phyloP scores from a whole-genome alignment of 306 rosid genomes.

The Neltuma alba region DNA sequence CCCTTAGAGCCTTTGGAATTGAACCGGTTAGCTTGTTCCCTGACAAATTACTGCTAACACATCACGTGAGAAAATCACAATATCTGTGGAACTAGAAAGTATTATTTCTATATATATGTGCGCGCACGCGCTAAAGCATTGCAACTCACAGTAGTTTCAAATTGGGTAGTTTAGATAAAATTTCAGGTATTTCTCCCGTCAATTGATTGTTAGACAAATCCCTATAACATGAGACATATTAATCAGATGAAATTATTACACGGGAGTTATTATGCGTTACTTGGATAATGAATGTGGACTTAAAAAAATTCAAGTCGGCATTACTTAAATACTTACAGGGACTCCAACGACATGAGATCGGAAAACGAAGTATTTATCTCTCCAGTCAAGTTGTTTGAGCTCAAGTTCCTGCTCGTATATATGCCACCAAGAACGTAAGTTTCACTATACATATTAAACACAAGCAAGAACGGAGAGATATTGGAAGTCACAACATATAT shows the following conservation, averaged over 20 bases:
- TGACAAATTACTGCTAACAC: conserved; percentile 9
- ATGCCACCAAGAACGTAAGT: background rate
- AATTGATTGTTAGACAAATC: background rate
- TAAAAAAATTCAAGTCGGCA: background rate
- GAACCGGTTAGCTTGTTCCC: background rate
- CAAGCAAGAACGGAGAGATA: background rate
- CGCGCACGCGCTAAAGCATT: background rate
- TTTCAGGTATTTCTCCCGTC: background rate
- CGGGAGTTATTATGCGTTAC: background rate
- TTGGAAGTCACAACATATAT: background rate
- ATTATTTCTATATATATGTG: background rate
- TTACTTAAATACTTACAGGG: conserved; percentile 32
- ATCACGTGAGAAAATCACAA: background rate
- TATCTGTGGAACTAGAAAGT: background rate
- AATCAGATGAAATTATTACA: background rate
- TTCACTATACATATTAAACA: background rate
- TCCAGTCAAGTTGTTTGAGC: conserved; percentile 33
- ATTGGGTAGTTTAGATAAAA: background rate
- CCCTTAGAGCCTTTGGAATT: background rate
- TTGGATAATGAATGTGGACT: background rate
- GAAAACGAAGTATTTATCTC: conserved; percentile 9
- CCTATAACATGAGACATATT: background rate
- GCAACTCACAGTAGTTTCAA: background rate
- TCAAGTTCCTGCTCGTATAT: conserved; percentile 27
- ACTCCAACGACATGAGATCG: conserved; percentile 13